Base-by-base conservation (phyloP, 768 basidiomycete genomes). In the Lentinula guzmanii region DNA sequence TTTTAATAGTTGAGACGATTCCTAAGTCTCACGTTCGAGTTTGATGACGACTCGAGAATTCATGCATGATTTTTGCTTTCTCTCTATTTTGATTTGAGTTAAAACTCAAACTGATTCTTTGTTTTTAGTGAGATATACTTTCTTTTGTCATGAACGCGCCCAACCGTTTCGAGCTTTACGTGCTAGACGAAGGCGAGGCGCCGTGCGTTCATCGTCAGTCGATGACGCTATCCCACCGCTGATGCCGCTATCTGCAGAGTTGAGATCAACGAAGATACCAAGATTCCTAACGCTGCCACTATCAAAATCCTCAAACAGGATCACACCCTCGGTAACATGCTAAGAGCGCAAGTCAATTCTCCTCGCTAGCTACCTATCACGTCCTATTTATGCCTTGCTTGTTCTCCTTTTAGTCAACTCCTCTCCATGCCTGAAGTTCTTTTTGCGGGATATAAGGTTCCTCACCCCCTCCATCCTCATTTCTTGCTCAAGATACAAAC, bases 401-500 rank as follows among this genome's bases (percentile, higher is more conserved):
- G 18, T 58, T 28, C 28, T 28, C 28, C 34, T 55, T 52, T 51
- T 2, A 97, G 95, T 3, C 94, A 99, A 82, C 87, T 98, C 33
- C 86, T 98, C 37, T 75, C 87, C 7, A 90, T 91, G 83, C 89
- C 92, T 5, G 81, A 87, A 65, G 86, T 98, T 65, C 86, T 95
- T 63, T 98, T 98, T 71, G 95, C 95, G 1, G 97, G 97, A 1
- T 98, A 98, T 86, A 94, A 95, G 77, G 93, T 95, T 42, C 96
- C 96, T 0, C 97, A 98, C 69, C 96, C 97, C 1, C 85, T 96
- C 21, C 93, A 97, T 65, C 94, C 95, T 7, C 84, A 95, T 72
- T 96, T 98, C 76, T 80, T 92, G 61, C 85, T 99, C 74, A 98
- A 97, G 74, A 85, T 98, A 60, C 97, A 98, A 75, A 98, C 95